These are phyloP conservation scores for Phytophthora syringae DNA, from an alignment of 352 stramenopile species.

Conservation along the genomic window DNA sequence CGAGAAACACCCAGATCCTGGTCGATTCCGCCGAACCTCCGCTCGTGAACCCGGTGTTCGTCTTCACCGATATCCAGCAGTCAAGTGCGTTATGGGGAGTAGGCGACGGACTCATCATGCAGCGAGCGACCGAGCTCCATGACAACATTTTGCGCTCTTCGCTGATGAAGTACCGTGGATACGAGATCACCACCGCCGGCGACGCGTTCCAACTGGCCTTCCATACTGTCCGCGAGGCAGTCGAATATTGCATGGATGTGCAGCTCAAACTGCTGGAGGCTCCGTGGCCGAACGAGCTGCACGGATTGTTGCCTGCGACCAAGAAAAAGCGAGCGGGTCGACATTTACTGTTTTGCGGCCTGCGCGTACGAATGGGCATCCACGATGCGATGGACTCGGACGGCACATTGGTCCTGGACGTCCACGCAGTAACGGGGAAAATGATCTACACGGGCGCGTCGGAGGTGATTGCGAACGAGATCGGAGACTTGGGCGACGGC, in stretches of 20 bases:
- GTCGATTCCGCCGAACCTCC: slow-evolving; percentile 42
- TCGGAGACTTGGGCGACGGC: slow-evolving; percentile 54
- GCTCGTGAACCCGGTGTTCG: slow-evolving; percentile 56
- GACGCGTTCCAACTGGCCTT: slow-evolving; percentile 68
- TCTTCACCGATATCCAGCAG: slow-evolving; percentile 70
- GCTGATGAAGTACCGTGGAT: slow-evolving; percentile 53
- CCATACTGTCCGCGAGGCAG: slow-evolving; percentile 57
- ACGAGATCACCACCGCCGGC: slow-evolving; percentile 62
- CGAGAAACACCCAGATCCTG: slow-evolving; percentile 30
- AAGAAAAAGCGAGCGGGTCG: slow-evolving; percentile 37
- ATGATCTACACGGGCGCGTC: slow-evolving; percentile 57
- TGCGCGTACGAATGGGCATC: slow-evolving; percentile 66
- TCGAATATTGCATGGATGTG: slow-evolving; percentile 62
- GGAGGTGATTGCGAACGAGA: slow-evolving; percentile 54
- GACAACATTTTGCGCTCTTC: slow-evolving; percentile 51
- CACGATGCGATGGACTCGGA: slow-evolving; percentile 47
- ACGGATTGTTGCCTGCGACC: slow-evolving; percentile 43
- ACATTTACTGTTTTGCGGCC: slow-evolving; percentile 48
- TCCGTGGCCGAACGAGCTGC: slow-evolving; percentile 50
- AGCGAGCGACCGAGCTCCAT: slow-evolving; percentile 55
- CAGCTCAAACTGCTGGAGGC: slow-evolving; percentile 49
- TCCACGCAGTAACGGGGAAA: slow-evolving; percentile 53
- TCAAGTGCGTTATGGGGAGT: slow-evolving; percentile 58
- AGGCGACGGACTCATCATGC: slow-evolving; percentile 50
- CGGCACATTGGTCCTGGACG: slow-evolving; percentile 38